Percentiles rank a stretch among this genome's conserved stretches.
These are phyloP conservation scores for Colletotrichum liriopes DNA, from an alignment of 2,329 filamentous ascomycete genomes.

Conservation along the genomic window DNA sequence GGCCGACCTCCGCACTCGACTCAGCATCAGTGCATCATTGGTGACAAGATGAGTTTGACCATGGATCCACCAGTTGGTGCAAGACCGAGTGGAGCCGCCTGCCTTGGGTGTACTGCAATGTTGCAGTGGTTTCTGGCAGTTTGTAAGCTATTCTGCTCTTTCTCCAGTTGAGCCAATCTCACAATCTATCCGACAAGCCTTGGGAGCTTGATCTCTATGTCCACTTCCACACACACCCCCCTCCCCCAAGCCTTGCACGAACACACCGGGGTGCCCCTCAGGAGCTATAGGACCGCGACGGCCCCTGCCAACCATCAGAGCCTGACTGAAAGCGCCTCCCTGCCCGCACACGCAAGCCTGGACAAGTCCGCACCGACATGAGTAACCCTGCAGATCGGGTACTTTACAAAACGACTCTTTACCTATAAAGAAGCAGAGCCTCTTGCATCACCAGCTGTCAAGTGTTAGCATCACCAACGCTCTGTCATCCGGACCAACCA, in stretches of 20 bases:
- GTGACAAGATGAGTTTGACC: slow-evolving; percentile 40
- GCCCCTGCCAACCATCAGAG: slow-evolving; percentile 34
- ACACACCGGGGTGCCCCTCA: slow-evolving; percentile 40
- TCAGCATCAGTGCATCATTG: slow-evolving; percentile 38
- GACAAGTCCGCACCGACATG: slow-evolving; percentile 25
- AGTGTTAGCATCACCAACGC: slow-evolving; percentile 10
- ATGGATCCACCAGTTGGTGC: slow-evolving; percentile 34
- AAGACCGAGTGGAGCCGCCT: slow-evolving; percentile 7
- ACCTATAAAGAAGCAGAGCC: slow-evolving; percentile 42
- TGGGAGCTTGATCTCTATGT: slow-evolving; percentile 23
- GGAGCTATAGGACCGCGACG: slow-evolving; percentile 22
- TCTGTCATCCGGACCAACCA: slow-evolving; percentile 35
- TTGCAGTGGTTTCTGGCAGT: slow-evolving; percentile 35
- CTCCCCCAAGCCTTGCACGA: slow-evolving; percentile 24
- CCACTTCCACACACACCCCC: slow-evolving; percentile 24
- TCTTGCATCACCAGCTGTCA: slow-evolving; percentile 33
- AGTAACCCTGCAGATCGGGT: slow-evolving; percentile 34
- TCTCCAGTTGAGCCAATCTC: slow-evolving; percentile 27
- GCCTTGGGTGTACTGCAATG: slow-evolving; percentile 20
- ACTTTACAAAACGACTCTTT: slow-evolving; percentile 31
- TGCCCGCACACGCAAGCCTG: slow-evolving; percentile 37
- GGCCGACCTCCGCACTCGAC: slow-evolving; percentile 35
- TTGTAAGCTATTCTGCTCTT: slow-evolving; percentile 21
- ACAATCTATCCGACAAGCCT: slow-evolving; percentile 35
- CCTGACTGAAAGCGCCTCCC: slow-evolving; percentile 25